Base-by-base conservation (phyloP, 1,284 basidiomycete genomes). In the Porogramme epimiltina region DNA sequence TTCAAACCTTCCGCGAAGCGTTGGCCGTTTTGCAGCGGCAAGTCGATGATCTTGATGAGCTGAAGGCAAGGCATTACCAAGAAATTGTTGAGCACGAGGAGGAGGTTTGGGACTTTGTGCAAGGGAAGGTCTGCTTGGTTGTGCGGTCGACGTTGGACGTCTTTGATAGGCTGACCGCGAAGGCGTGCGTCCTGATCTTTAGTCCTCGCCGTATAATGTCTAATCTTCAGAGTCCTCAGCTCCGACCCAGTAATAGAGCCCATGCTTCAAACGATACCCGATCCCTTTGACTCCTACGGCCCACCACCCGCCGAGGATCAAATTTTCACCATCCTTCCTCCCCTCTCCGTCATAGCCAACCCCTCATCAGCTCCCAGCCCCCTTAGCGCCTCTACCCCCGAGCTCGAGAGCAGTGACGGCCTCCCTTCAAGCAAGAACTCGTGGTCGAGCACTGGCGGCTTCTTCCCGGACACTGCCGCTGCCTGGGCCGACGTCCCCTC, bases 11-110 rank as follows among this genome's bases (percentile, higher is more conserved):
- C 73, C 80, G 93, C 54, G 84, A 89, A 70, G 91, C 93, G n/a
- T 73, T 95, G 26, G 71, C 80, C 23, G 79, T 94, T 18, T 73
- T 98, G 33, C 95, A 98, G 64, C 79, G 84, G 36, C 93, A 96
- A 69, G 93, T 98, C 0, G 90, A 94, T 61, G 91, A 91, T 49
- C 75, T 95, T 16, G 92, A 95, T 67, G 84, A 85, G 56, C 73
- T 93, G 56, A 94, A 93, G 65, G 80, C 73, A 3, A 77, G 81
- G 10, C 91, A 95, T 71, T 95, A 95, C 66, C 81, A 84, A 58
- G 90, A 95, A 61, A 94, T 96, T 48, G 74, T 95, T 47, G 91
- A 93, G 52, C 92, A 93, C 59, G 95, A 98, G 72, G 92, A 96
- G 62, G 87, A 95, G 71, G 85, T 93, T 5, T 98, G 95, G 95